These are phyloP conservation scores for Nemania diffusa DNA, from an alignment of 2,329 filamentous ascomycete species.

Conservation along the genomic window DNA sequence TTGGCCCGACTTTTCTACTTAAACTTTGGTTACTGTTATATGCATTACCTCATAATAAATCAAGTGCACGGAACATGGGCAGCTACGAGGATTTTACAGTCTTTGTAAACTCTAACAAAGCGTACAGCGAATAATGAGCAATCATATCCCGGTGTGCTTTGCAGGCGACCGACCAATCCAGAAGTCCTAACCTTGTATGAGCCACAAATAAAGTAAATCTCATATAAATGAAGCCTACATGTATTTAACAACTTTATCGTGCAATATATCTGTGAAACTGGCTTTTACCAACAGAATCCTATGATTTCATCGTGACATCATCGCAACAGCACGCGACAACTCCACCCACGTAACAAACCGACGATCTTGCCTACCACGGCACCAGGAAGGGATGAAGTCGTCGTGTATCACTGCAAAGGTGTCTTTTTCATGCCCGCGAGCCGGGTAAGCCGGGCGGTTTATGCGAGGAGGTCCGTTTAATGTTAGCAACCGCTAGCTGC, in stretches of 20 bases:
- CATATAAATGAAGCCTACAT: too few species aligned
- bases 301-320: slow-evolving; percentile 36
- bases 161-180: too few species aligned
- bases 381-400: neutral
- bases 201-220: too few species aligned
- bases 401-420: neutral
- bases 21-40: neutral
- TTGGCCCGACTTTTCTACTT: neutral
- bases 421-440: neutral
- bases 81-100: neutral
- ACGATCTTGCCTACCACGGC: slow-evolving; percentile 19
- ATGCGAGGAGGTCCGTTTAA: slow-evolving; percentile 1
- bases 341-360: slow-evolving; percentile 7
- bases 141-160: too few species aligned
- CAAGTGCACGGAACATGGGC: neutral
- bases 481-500: neutral
- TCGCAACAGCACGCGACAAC: neutral
- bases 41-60: neutral
- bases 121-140: too few species aligned
- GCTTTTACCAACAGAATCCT: neutral
- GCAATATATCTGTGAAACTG: neutral
- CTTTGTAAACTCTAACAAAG: too few species aligned
- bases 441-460: neutral
- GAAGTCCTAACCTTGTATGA: too few species aligned
- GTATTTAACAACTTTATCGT: too few species aligned